phyloP scores from a whole-genome alignment of 148 eudicot genomes.

The Chenopodium formosanum region DNA sequence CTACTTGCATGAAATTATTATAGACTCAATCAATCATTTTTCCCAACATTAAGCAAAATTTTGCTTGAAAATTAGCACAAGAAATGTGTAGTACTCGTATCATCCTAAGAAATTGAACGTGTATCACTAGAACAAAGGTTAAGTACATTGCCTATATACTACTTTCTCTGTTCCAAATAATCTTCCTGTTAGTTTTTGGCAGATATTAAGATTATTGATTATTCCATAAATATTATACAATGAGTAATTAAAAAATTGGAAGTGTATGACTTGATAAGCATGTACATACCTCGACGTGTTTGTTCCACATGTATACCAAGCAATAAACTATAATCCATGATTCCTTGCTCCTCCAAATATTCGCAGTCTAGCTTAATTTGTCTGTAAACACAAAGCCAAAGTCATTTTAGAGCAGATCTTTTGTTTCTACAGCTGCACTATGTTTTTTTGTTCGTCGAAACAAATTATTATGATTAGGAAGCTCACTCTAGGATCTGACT shows the following conservation, averaged over 20 bases:
- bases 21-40: background rate
- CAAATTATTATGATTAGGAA: background rate
- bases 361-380: constrained; percentile 43
- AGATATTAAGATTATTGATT: no score
- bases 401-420: background rate
- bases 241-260: background rate
- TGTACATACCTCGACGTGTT: constrained; percentile 23
- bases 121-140: no score
- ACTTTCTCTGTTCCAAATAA: background rate
- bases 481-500: constrained; percentile 40
- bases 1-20: background rate
- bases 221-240: no score
- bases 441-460: background rate
- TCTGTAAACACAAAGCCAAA: constrained; percentile 21
- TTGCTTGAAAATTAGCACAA: background rate
- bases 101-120: background rate
- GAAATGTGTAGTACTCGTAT: background rate
- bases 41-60: background rate
- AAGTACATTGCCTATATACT: background rate
- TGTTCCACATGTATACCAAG: constrained; percentile 38
- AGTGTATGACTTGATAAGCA: background rate
- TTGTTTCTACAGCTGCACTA: background rate
- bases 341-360: constrained; percentile 36
- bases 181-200: background rate
- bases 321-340: constrained; percentile 46